Conservation (phyloP, 192 early-diverging fungal genomes). For the Rhizophagus sp. region DNA sequence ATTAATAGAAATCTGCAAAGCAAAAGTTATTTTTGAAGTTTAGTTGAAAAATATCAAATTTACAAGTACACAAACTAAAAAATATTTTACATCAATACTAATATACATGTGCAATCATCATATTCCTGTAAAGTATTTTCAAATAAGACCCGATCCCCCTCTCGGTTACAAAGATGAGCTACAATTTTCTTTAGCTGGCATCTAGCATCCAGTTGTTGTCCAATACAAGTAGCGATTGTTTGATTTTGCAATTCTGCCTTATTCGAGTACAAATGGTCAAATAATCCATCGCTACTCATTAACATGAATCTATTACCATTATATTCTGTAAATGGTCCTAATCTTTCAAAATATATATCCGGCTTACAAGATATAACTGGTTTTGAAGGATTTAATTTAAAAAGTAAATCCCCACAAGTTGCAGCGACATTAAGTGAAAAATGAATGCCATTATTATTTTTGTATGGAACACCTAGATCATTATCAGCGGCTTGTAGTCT, state of each 20-base stretch:
- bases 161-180: slow-evolving; percentile 50
- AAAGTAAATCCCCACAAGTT: slow-evolving; percentile 58
- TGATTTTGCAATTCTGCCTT: slow-evolving; percentile 51
- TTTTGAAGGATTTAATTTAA: slow-evolving; percentile 53
- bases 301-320: slow-evolving; percentile 50
- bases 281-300: slow-evolving; percentile 61
- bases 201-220: slow-evolving; percentile 53
- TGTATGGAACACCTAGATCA: slow-evolving; percentile 39
- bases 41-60: not conserved
- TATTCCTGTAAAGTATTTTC: slow-evolving; percentile 57
- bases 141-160: slow-evolving; percentile 46
- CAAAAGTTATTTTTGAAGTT: not conserved
- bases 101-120: slow-evolving; percentile 59
- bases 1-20: not conserved
- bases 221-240: slow-evolving; percentile 49
- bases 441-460: slow-evolving; percentile 39
- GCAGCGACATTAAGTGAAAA: slow-evolving; percentile 59
- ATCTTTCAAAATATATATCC: slow-evolving; percentile 54
- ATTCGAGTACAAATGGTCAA: slow-evolving; percentile 58
- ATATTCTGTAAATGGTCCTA: slow-evolving; percentile 32
- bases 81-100: slow-evolving; percentile 32
- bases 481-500: slow-evolving; percentile 45
- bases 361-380: slow-evolving; percentile 55
- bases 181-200: slow-evolving; percentile 41
- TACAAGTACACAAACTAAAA: not conserved